phyloP scores from a whole-genome alignment of 2,329 filamentous ascomycete genomes.

The Penicillium expansum region DNA sequence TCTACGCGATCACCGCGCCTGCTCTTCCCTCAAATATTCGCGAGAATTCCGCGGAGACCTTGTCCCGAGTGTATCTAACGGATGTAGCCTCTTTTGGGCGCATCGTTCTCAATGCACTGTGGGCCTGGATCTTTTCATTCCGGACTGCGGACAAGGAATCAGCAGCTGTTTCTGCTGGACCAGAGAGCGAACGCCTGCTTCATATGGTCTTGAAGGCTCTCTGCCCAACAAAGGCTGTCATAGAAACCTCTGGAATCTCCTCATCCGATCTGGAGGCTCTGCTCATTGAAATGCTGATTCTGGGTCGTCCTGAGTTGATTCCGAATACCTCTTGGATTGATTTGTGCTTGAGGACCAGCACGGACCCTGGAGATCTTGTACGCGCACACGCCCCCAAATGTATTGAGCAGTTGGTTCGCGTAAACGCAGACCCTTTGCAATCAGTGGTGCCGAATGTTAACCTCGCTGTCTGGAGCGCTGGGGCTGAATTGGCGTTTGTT shows the following conservation, averaged over 20 bases:
- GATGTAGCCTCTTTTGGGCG: conserved; percentile 58
- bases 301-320: conserved; percentile 75
- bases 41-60: conserved; percentile 58
- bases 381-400: conserved; percentile 61
- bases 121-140: conserved; percentile 71
- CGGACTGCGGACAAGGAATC: conserved; percentile 75
- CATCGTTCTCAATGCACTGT: conserved; percentile 70
- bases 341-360: conserved; percentile 71
- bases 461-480: conserved; percentile 75
- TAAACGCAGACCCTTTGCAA: conserved; percentile 48
- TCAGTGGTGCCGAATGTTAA: conserved; percentile 44
- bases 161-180: conserved; percentile 63
- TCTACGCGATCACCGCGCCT: conserved; percentile 71
- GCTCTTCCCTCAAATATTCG: conserved; percentile 61
- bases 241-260: conserved; percentile 32
- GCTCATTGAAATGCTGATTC: conserved; percentile 71
- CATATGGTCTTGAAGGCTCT: conserved; percentile 53
- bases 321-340: conserved; percentile 85
- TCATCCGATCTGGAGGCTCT: conserved; percentile 63
- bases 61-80: conserved; percentile 65
- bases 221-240: conserved; percentile 31
- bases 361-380: conserved; percentile 80
- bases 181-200: conserved; percentile 60
- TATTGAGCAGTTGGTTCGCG: conserved; percentile 63
- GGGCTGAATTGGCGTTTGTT: conserved; percentile 89